Conservation (phyloP, 805 yeast species). For the Naumovozyma dairenensis region DNA sequence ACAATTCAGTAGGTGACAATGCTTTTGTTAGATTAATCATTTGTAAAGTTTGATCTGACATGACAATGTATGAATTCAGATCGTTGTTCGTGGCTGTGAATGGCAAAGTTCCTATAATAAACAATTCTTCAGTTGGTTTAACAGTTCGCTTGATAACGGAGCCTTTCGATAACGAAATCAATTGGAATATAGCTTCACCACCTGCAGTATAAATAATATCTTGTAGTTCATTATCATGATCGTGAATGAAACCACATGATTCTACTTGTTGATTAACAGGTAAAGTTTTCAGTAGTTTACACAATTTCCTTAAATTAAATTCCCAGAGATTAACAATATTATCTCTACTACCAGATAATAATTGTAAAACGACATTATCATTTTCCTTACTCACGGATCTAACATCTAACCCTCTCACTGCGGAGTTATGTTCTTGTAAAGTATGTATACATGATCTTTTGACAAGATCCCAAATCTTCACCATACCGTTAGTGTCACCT, state of each 20-base stretch:
- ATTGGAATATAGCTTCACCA: conserved; percentile 53
- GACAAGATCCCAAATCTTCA: conserved; percentile 55
- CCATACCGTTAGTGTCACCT: conserved; percentile 50
- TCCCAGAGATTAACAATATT: conserved; percentile 44
- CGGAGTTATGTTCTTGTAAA: conserved; percentile 65
- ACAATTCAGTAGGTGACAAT: conserved; percentile 23
- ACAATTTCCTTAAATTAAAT: conserved; percentile 43
- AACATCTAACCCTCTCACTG: conserved; percentile 79
- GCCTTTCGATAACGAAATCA: conserved; percentile 51
- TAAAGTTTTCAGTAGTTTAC: conserved; percentile 52
- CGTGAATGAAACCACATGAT: conserved; percentile 48
- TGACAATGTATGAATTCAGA: conserved; percentile 39
- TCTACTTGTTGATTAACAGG: conserved; percentile 70
- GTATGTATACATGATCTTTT: conserved; percentile 60
- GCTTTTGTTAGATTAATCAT: conserved; percentile 33
- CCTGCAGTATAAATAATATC: conserved; percentile 65
- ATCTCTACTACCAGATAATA: conserved; percentile 87
- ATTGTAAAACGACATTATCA: conserved; percentile 35
- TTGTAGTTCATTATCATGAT: conserved; percentile 18
- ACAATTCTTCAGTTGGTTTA: conserved; percentile 62
- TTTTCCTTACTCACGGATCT: conserved; percentile 12
- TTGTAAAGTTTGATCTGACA: conserved; percentile 78
- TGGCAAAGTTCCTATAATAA: conserved; percentile 50
- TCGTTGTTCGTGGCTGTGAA: conserved; percentile 18
- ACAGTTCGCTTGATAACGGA: conserved; percentile 32